Conservation (phyloP, 2,329 filamentous ascomycete species). For the Pseudogymnoascus sp. region DNA sequence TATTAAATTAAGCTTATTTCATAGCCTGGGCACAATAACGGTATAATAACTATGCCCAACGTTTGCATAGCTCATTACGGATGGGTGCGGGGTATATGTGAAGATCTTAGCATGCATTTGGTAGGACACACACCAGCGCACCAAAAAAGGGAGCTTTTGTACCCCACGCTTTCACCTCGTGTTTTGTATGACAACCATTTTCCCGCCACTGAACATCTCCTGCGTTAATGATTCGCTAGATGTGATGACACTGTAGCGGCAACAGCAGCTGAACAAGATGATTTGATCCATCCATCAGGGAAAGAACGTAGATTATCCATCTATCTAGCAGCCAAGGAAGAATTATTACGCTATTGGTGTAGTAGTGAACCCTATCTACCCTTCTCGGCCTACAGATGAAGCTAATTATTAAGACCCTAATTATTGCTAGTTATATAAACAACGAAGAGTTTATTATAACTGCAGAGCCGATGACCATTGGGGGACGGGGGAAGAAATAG, state of each 20-base stretch:
- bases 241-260: background rate
- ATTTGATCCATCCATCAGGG: background rate
- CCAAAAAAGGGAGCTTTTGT: background rate
- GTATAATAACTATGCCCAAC: background rate
- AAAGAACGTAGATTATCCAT: background rate
- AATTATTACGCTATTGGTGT: background rate
- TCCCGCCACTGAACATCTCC: background rate
- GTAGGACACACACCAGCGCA: background rate
- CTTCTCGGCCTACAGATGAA: background rate
- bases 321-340: background rate
- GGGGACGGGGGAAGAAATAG: background rate
- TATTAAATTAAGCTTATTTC: background rate
- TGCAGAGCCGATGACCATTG: background rate
- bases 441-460: background rate
- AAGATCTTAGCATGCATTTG: background rate
- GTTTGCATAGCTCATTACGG: background rate
- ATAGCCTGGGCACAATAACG: background rate
- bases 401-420: background rate
- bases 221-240: background rate
- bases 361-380: background rate
- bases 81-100: background rate
- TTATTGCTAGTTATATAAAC: background rate
- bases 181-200: background rate
- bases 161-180: background rate
- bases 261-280: background rate